Evolutionary conservation across 805 yeast genomes (phyloP).

Genomic region (Zygotorulaspora danielsina): DNA sequence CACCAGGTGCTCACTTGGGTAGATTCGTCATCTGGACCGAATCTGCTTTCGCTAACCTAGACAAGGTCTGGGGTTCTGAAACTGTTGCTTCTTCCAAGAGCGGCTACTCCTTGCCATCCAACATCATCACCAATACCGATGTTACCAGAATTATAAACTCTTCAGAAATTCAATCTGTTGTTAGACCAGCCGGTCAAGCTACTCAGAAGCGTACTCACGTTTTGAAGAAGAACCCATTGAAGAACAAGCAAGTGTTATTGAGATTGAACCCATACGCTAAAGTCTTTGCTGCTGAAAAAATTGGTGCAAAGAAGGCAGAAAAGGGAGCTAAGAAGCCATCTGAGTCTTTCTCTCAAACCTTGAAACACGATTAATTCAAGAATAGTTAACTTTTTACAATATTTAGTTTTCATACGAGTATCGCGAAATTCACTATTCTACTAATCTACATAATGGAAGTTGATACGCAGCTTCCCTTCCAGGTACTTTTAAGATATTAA

Average conservation of each 20-base stretch:
- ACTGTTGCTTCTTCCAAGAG: slow-evolving; percentile 78
- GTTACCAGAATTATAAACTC: slow-evolving; percentile 97
- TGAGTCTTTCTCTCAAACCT: slow-evolving; percentile 63
- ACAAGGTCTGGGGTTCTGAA: slow-evolving; percentile 95
- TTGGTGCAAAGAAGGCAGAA: slow-evolving; percentile 77
- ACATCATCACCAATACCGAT: slow-evolving; percentile 94
- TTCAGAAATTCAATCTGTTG: slow-evolving; percentile 96
- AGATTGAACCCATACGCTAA: slow-evolving; percentile 99
- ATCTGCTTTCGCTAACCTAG: slow-evolving; percentile 94
- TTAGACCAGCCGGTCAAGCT: slow-evolving; percentile 93
- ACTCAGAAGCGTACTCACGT: slow-evolving; percentile 91
- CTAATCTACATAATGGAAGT: no score
- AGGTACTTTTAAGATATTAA: no score
- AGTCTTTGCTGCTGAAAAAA: slow-evolving; percentile 89
- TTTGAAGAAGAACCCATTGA: slow-evolving; percentile 98
- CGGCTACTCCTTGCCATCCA: slow-evolving; percentile 87
- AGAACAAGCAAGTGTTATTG: slow-evolving; percentile 97
- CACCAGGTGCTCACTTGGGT: slow-evolving; percentile 99
- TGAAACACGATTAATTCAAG: slow-evolving; percentile 52
- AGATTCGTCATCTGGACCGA: slow-evolving; percentile 99
- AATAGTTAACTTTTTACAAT: slow-evolving; percentile 1
- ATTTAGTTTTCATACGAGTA: background rate
- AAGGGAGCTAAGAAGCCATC: slow-evolving; percentile 62
- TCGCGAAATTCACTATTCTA: no score
- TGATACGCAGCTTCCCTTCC: no score